Percentiles rank a stretch among this genome's conserved stretches.
Conservation (phyloP, 2,329 filamentous ascomycete species). For the Atkinsonella hypoxylon region DNA sequence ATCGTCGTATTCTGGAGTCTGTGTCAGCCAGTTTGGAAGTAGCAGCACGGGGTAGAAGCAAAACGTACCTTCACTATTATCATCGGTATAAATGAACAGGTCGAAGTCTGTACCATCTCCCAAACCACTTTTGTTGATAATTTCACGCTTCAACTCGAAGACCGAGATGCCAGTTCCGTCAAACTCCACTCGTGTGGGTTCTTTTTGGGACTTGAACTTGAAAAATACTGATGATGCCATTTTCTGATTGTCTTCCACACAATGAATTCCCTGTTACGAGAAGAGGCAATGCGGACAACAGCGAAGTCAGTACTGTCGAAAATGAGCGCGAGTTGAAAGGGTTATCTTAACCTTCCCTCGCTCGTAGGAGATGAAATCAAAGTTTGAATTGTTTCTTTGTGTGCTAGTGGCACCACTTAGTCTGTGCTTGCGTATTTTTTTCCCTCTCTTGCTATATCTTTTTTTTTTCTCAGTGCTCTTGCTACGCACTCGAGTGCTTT, state of each 20-base stretch:
- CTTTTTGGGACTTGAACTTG: constrained; percentile 99
- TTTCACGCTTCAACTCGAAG: constrained; percentile 97
- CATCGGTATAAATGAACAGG: constrained; percentile 84
- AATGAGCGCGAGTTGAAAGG: constrained; percentile 6
- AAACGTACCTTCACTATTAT: constrained; percentile 72
- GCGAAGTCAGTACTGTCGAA: constrained; percentile 8
- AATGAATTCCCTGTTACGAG: constrained; percentile 15
- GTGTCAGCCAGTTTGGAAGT: constrained; percentile 15
- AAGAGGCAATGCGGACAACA: constrained; percentile 10
- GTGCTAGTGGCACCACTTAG: constrained; percentile 6
- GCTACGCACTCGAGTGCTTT: constrained; percentile 25
- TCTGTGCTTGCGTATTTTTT: not conserved
- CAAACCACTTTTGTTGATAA: constrained; percentile 85
- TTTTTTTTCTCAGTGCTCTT: constrained; percentile 17
- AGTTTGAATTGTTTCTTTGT: constrained; percentile 7
- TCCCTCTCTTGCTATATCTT: constrained; percentile 1
- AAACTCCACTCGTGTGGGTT: constrained; percentile 87
- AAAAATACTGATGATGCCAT: constrained; percentile 99
- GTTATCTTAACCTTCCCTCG: not conserved
- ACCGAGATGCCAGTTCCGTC: constrained; percentile 97
- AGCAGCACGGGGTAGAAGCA: not conserved
- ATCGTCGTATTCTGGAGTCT: constrained; percentile 73
- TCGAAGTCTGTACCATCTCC: constrained; percentile 96
- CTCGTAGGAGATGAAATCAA: constrained; percentile 5
- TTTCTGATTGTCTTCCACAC: constrained; percentile 20